phyloP scores from a whole-genome alignment of 371 early-diverging fungal species.

The Mortierella sp. region DNA sequence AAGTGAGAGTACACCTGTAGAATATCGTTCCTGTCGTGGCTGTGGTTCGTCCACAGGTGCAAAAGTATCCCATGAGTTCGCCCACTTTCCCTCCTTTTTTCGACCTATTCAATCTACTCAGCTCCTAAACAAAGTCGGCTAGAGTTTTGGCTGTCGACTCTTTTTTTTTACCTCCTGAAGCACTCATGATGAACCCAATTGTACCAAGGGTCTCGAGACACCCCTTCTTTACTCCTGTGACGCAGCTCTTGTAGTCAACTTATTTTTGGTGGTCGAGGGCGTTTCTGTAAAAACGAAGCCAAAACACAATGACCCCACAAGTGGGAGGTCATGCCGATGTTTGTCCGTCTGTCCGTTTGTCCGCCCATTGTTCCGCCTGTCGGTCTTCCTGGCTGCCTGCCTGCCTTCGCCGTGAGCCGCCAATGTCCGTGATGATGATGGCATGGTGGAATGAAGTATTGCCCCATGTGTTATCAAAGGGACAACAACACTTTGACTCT shows the following conservation, averaged over 20 bases:
- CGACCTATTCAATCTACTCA: not conserved
- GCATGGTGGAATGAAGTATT: not conserved
- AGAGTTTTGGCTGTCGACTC: not conserved
- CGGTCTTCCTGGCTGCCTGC: not conserved
- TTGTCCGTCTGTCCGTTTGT: not conserved
- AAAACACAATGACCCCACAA: slow-evolving; percentile 6
- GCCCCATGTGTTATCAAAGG: slow-evolving; percentile 1
- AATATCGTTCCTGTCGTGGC: slow-evolving; percentile 11
- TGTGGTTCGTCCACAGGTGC: slow-evolving; percentile 3
- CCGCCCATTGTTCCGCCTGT: not conserved
- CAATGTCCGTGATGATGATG: not conserved
- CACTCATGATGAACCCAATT: not conserved
- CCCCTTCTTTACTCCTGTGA: not conserved
- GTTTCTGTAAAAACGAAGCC: not conserved
- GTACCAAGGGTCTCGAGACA: slow-evolving; percentile 1
- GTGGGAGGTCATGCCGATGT: not conserved
- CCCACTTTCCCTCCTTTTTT: not conserved
- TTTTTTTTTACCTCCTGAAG: not conserved
- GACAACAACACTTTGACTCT: not conserved
- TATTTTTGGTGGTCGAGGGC: slow-evolving; percentile 2
- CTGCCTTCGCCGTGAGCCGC: not conserved
- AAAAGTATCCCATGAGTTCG: not conserved
- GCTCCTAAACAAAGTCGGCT: not conserved
- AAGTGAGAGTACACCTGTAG: not conserved
- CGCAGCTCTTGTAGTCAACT: not conserved